Evolutionary conservation across 148 eudicot genomes (phyloP).

Genomic region (Fallopia convolvulus): DNA sequence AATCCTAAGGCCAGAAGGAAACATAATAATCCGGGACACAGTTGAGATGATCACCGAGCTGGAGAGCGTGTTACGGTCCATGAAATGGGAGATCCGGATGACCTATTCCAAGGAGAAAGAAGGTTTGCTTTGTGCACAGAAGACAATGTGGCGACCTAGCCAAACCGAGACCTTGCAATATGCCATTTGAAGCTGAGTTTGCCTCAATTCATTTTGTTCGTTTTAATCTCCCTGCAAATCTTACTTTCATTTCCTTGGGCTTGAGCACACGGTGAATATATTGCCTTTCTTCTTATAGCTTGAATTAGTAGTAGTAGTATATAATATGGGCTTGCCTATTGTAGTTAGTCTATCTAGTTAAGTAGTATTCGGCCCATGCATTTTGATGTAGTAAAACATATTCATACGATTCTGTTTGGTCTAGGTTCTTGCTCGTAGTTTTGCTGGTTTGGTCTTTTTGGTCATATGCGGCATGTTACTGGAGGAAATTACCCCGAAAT

Average conservation of each 20-base stretch:
- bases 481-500: too few relatives aligned
- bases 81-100: slow-evolving; percentile 19
- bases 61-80: slow-evolving; percentile 14
- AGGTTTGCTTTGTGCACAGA: slow-evolving; percentile 18
- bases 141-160: slow-evolving; percentile 18
- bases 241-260: background rate
- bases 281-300: background rate
- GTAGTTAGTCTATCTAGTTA: background rate
- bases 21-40: slow-evolving; percentile 13
- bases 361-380: background rate
- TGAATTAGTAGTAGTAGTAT: background rate
- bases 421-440: too few relatives aligned
- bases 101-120: slow-evolving; percentile 17
- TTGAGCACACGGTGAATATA: background rate
- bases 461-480: too few relatives aligned
- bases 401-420: too few relatives aligned
- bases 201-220: background rate
- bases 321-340: background rate
- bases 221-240: background rate
- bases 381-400: background rate
- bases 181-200: slow-evolving; percentile 12
- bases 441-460: too few relatives aligned
- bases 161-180: slow-evolving; percentile 10
- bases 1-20: slow-evolving; percentile 18
- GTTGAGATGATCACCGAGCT: slow-evolving; percentile 13